Base-by-base conservation (phyloP, 1,284 basidiomycete species). In the Anthracocystis walkeri region DNA sequence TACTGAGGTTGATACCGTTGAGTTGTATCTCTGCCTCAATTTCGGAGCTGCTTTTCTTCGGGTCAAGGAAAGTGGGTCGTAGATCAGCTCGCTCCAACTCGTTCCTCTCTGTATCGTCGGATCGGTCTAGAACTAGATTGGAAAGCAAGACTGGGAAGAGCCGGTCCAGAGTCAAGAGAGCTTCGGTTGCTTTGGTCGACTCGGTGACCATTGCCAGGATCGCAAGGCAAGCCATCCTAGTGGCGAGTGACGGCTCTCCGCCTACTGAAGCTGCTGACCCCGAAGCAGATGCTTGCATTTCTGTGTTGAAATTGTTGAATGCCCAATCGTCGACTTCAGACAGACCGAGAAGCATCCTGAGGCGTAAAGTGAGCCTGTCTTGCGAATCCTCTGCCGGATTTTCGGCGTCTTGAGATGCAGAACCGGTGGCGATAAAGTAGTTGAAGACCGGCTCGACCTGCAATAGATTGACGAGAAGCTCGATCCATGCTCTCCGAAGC, bases 381-480 rank as follows among this genome's bases (percentile, higher is more conserved):
- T 62, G 68, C n/a, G 50, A 16, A 2, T 61, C 55, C 33, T 10
- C 21, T n/a, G 44, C 18, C 3, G 25, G 10, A 11, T 27, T 25
- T 25, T 42, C 29, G 14, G 27, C 20, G 1, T 8, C 42, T 12
- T 20, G 16, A 20, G 42, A 18, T n/a, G 27, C 4, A n/a, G 61
- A 18, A 8, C 27, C 23, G 6, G 25, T 38, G 11, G 40, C 44
- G 18, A 62, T 51, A 44, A 71, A 65, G 41, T 62, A 71, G 18
- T 16, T n/a, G 20, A 58, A 65, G 7, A 92, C 90, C 1, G 88
- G 86, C 50, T 94, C 91, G 23, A 91, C 92, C 14, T 88, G 90
- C 46, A 94, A 89, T 27, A 99, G 88, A 85, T 99, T 99, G 88
- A 95, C 98, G 2, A 95, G 87, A n/a, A 98, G 89, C 86, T 99